These are phyloP conservation scores for Crithidia mellificae DNA, from an alignment of 208 protist genomes.

Conservation along the genomic window DNA sequence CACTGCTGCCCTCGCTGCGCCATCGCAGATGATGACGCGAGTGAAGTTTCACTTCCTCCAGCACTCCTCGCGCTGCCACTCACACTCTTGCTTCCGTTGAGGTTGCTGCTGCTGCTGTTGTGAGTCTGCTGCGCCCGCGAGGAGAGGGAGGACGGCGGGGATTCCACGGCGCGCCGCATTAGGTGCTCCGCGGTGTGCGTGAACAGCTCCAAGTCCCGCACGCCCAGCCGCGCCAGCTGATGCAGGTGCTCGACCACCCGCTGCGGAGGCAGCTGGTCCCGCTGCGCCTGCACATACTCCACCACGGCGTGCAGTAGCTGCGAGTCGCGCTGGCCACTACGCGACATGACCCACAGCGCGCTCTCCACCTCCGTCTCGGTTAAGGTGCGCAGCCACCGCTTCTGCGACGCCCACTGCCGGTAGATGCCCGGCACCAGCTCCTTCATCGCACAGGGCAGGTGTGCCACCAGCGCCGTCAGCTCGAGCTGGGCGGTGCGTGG, in stretches of 20 bases:
- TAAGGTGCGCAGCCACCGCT: slow-evolving; percentile 49
- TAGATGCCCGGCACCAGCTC: slow-evolving; percentile 64
- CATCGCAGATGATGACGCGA: too few relatives aligned
- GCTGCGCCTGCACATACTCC: slow-evolving; percentile 52
- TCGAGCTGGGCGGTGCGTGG: slow-evolving; percentile 62
- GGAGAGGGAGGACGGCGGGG: background rate
- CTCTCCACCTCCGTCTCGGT: slow-evolving; percentile 48
- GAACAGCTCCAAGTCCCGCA: slow-evolving; percentile 80
- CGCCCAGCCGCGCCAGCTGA: slow-evolving; percentile 58
- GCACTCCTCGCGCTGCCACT: background rate
- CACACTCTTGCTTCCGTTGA: too few relatives aligned
- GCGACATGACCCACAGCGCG: slow-evolving; percentile 54
- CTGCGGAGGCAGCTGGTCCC: slow-evolving; percentile 40
- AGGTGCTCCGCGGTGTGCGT: slow-evolving; percentile 58
- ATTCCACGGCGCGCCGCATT: slow-evolving; percentile 42
- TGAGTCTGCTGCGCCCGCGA: background rate
- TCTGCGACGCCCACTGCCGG: slow-evolving; percentile 43
- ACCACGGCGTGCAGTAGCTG: slow-evolving; percentile 61
- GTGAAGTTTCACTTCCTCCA: background rate
- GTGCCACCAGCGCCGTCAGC: slow-evolving; percentile 52
- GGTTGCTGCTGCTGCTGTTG: too few relatives aligned
- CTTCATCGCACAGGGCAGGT: slow-evolving; percentile 42
- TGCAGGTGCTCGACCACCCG: slow-evolving; percentile 60
- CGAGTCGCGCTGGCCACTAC: slow-evolving; percentile 43
- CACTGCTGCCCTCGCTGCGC: too few relatives aligned